Percentiles rank a stretch among this genome's conserved stretches.
Evolutionary conservation across 2,329 filamentous ascomycete genomes (phyloP).

Genomic region (Triangularia setosa): DNA sequence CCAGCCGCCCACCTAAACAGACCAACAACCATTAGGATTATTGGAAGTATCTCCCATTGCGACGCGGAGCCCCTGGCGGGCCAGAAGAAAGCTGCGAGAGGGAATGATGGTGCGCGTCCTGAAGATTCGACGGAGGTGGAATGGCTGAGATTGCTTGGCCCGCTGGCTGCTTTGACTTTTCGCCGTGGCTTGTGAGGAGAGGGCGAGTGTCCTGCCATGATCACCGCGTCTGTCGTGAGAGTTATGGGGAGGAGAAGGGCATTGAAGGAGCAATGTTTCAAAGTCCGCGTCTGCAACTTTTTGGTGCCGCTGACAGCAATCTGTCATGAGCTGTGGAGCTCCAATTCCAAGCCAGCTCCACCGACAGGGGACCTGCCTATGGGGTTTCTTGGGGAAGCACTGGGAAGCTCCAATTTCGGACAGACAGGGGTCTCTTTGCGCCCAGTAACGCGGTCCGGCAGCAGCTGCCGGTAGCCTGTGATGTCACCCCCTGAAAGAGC

Average conservation of each 20-base stretch:
- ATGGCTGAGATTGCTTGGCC: conserved; percentile 28
- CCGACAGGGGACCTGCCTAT: conserved; percentile 5
- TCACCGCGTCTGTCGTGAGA: conserved; percentile 29
- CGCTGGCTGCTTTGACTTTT: conserved; percentile 49
- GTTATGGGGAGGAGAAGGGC: conserved; percentile 14
- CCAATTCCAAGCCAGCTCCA: not conserved
- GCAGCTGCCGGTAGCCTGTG: conserved; percentile 17
- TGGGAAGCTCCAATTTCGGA: conserved; percentile 11
- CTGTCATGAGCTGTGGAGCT: conserved; percentile 14
- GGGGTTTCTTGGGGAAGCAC: conserved; percentile 12
- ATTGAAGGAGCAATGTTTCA: conserved; percentile 20
- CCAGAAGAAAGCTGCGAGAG: conserved; percentile 91
- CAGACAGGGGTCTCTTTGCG: not conserved
- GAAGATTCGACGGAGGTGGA: conserved; percentile 41
- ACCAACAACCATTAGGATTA: conserved; percentile 84
- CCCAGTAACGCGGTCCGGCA: conserved; percentile 13
- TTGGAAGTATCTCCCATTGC: conserved; percentile 86
- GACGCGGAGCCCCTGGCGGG: conserved; percentile 78
- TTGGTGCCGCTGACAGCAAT: conserved; percentile 15
- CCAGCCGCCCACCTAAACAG: conserved; percentile 91
- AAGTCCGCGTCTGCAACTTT: conserved; percentile 1
- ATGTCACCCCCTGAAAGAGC: conserved; percentile 13
- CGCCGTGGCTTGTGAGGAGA: conserved; percentile 58
- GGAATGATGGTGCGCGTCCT: conserved; percentile 67
- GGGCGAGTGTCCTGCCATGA: conserved; percentile 48